Percentiles rank a stretch among this genome's conserved stretches.
Conservation (phyloP, 106 monocot genomes). For the Xerophyta viscosa region DNA sequence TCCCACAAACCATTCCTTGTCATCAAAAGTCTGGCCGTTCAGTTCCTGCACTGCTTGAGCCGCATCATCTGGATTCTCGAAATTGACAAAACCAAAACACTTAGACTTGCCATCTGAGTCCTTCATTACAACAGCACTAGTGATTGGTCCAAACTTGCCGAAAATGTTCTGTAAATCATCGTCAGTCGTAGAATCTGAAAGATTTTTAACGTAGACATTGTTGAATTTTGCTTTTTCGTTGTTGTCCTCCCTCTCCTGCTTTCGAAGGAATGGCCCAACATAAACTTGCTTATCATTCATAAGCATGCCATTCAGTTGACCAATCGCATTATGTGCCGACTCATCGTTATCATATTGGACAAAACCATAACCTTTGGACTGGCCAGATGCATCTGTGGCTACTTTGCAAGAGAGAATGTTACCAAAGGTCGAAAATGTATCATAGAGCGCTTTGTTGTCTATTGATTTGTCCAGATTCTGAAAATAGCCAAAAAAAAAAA, state of each 20-base stretch:
- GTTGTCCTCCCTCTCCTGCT: constrained; percentile 55
- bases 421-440: constrained; percentile 65
- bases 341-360: constrained; percentile 69
- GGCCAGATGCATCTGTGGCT: constrained; percentile 47
- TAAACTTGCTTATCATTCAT: constrained; percentile 62
- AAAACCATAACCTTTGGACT: constrained; percentile 79
- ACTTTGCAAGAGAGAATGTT: constrained; percentile 62
- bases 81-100: constrained; percentile 76
- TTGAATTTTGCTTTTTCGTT: constrained; percentile 35
- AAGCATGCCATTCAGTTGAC: constrained; percentile 63
- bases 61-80: constrained; percentile 65
- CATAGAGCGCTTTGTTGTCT: constrained; percentile 76
- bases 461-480: constrained; percentile 93
- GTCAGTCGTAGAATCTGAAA: constrained; percentile 49
- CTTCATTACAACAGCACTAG: constrained; percentile 65
- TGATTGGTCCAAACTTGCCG: constrained; percentile 47
- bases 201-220: constrained; percentile 72
- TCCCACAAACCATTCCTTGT: constrained; percentile 68
- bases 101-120: constrained; percentile 62
- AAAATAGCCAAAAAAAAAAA: not conserved
- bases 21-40: constrained; percentile 58
- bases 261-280: constrained; percentile 68
- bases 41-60: constrained; percentile 56
- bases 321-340: constrained; percentile 55
- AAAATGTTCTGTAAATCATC: constrained; percentile 42